A percentile compares a stretch with the other conserved stretches of the same genome.
These are phyloP conservation scores for Penicillium macrosclerotiorum DNA, from an alignment of 495 filamentous ascomycete genomes.

Conservation along the genomic window DNA sequence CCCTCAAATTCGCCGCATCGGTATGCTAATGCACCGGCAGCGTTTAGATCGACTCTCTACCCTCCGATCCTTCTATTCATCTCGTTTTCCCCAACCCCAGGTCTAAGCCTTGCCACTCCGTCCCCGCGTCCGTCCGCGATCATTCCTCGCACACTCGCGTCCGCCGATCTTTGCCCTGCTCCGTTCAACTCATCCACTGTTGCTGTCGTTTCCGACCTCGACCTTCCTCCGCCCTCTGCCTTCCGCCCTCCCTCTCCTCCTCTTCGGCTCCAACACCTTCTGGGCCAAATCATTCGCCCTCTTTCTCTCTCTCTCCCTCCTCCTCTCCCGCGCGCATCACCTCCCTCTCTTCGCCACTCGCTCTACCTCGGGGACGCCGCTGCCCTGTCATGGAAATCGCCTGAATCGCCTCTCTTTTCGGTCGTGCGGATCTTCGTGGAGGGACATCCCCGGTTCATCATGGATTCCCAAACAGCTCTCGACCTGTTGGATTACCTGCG, in stretches of 20 bases:
- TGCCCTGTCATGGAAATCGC: slow-evolving; percentile 47
- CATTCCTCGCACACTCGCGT: slow-evolving; percentile 29
- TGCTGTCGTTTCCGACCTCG: slow-evolving; percentile 20
- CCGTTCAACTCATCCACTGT: slow-evolving; percentile 17
- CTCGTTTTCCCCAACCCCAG: slow-evolving; percentile 1
- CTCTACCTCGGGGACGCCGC: slow-evolving; percentile 9
- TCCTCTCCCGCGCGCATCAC: slow-evolving; percentile 12
- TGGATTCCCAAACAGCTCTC: slow-evolving; percentile 40
- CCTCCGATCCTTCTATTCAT: slow-evolving; percentile 21
- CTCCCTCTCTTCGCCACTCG: slow-evolving; percentile 8
- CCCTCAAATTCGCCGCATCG: too few species aligned
- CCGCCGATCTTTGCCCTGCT: slow-evolving; percentile 27
- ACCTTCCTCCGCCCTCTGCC: background rate
- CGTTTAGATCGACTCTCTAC: slow-evolving; percentile 3
- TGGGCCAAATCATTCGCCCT: slow-evolving; percentile 6
- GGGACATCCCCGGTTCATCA: slow-evolving; percentile 26
- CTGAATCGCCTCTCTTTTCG: slow-evolving; percentile 22
- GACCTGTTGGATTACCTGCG: slow-evolving; percentile 52
- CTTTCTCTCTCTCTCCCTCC: slow-evolving; percentile 18
- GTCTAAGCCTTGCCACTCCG: too few species aligned
- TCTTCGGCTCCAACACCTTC: too few species aligned
- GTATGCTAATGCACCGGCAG: too few species aligned
- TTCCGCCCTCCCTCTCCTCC: background rate
- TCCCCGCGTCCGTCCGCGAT: slow-evolving; percentile 20
- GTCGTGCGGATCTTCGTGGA: slow-evolving; percentile 21